Conservation (phyloP, 2,329 filamentous ascomycete genomes). For the Phialophora chinensis region DNA sequence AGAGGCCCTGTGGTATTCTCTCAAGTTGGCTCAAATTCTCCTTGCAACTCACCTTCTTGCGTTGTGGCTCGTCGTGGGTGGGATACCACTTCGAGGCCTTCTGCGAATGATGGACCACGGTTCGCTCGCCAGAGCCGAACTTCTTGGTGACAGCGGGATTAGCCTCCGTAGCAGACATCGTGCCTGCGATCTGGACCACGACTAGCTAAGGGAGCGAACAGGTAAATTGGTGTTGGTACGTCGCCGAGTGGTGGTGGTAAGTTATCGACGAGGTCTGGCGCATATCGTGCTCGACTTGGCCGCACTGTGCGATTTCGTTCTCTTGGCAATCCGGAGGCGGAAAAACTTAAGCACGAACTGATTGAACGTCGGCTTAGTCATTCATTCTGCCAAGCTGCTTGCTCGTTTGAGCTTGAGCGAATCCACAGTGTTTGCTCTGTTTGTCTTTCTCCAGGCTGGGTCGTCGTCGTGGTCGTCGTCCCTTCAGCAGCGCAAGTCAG, state of each 20-base stretch:
- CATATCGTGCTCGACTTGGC: constrained; percentile 1
- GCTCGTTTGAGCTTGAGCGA: background rate
- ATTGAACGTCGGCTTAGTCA: background rate
- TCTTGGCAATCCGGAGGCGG: background rate
- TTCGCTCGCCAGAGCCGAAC: constrained; percentile 95
- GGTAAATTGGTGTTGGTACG: constrained; percentile 11
- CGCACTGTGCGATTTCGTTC: constrained; percentile 8
- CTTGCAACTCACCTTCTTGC: constrained; percentile 84
- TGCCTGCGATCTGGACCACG: constrained; percentile 43
- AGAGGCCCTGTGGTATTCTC: background rate
- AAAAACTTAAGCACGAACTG: constrained; percentile 1
- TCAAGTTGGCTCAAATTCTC: background rate
- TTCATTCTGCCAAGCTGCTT: background rate
- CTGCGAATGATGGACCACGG: constrained; percentile 82
- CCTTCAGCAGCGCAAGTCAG: background rate
- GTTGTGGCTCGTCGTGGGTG: constrained; percentile 84
- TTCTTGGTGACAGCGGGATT: constrained; percentile 73
- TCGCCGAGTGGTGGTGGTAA: constrained; percentile 14
- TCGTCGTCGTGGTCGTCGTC: background rate
- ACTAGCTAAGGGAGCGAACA: constrained; percentile 9
- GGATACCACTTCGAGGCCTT: constrained; percentile 99
- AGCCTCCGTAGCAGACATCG: constrained; percentile 60
- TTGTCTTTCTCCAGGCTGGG: constrained; percentile 11
- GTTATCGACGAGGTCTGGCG: background rate
- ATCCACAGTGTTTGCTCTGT: constrained; percentile 18